Conservation (phyloP, 805 yeast species). For the Candida palmyrensis region DNA sequence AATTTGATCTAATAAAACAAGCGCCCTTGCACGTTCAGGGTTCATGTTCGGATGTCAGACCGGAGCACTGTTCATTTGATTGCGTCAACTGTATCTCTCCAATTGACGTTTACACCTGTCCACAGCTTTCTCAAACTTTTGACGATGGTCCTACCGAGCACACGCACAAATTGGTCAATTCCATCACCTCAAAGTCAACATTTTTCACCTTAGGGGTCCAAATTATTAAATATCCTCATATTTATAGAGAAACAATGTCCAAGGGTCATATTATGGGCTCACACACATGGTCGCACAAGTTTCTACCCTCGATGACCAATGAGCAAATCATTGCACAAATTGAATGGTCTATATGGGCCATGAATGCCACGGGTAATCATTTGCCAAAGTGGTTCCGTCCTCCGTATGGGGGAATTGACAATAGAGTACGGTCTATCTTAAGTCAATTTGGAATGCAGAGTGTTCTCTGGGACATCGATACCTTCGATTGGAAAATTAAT, state of each 20-base stretch:
- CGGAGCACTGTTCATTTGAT: conserved; percentile 67
- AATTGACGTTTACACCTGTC: conserved; percentile 77
- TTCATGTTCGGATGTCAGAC: conserved; percentile 43
- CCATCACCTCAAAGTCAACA: conserved; percentile 55
- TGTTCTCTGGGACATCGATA: conserved; percentile 88
- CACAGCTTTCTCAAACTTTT: conserved; percentile 75
- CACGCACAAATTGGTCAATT: conserved; percentile 55
- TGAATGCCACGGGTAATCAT: conserved; percentile 88
- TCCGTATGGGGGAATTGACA: conserved; percentile 93
- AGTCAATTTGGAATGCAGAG: conserved; percentile 83
- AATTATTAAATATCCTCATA: conserved; percentile 70
- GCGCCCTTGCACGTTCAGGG: conserved; percentile 49
- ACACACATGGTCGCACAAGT: conserved; percentile 92
- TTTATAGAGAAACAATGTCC: conserved; percentile 50
- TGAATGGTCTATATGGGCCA: conserved; percentile 96
- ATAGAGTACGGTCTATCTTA: conserved; percentile 73
- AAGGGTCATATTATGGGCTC: conserved; percentile 79
- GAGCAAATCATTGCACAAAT: conserved; percentile 84
- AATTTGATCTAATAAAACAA: conserved; percentile 47
- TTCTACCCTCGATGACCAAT: conserved; percentile 70
- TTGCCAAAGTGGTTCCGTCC: conserved; percentile 94
- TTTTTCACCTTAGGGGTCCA: conserved; percentile 85
- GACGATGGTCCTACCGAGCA: conserved; percentile 91
- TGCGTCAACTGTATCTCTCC: conserved; percentile 71
- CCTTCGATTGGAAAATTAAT: conserved; percentile 83